Evolutionary conservation across 306 rosid species (phyloP).

Genomic region (Medicago arabica): DNA sequence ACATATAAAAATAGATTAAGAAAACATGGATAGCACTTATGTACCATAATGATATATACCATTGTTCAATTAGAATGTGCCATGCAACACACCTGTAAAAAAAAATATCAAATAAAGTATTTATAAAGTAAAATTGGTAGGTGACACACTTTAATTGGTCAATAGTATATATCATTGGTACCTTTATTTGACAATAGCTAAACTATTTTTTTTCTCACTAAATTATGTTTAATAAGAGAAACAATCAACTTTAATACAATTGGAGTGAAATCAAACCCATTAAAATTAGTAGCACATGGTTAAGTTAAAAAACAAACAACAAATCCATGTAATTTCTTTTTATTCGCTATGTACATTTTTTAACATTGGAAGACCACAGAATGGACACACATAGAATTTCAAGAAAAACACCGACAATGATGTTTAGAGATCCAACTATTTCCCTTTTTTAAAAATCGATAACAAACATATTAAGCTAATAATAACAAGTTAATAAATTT

Average conservation of each 20-base stretch:
- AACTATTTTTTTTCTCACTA: too few relatives aligned
- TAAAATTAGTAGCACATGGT: conserved; percentile 32
- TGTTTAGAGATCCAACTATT: too few relatives aligned
- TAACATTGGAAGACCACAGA: conserved; percentile 9
- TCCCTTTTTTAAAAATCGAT: background rate
- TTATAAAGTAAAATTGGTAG: too few relatives aligned
- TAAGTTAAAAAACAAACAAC: conserved; percentile 18
- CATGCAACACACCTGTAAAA: too few relatives aligned
- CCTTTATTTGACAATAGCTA: background rate
- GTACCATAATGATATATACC: too few relatives aligned
- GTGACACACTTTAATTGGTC: too few relatives aligned
- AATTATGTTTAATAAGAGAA: background rate
- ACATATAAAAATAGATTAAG: background rate
- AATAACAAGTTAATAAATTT: too few relatives aligned
- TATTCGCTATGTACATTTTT: background rate
- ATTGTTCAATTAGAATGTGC: too few relatives aligned
- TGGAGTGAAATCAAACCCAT: background rate
- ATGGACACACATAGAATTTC: conserved; percentile 21
- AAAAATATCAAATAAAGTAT: too few relatives aligned
- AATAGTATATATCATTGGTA: too few relatives aligned
- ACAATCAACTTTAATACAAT: background rate
- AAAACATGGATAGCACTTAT: too few relatives aligned
- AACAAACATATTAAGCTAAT: too few relatives aligned
- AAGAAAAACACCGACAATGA: conserved; percentile 12
- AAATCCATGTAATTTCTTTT: background rate